Evolutionary conservation across 1,139 yeast genomes (phyloP).

Genomic region (Spathaspora sp.): DNA sequence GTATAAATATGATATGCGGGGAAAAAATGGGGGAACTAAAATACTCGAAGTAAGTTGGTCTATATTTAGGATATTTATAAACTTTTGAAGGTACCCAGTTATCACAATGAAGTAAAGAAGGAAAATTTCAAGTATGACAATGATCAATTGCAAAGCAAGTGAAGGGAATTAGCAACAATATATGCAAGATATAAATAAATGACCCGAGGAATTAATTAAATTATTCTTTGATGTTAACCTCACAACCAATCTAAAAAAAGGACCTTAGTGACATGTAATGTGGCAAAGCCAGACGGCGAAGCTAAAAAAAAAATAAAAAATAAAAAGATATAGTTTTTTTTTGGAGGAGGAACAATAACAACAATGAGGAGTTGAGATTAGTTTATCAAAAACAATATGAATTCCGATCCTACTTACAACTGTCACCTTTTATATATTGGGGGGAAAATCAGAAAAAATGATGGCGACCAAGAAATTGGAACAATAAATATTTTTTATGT

Average conservation of each 20-base stretch:
- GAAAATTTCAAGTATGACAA: background rate
- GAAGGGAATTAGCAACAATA: background rate
- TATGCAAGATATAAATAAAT: background rate
- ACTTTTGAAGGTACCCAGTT: background rate
- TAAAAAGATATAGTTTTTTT: too few species aligned
- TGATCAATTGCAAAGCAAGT: background rate
- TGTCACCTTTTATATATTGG: background rate
- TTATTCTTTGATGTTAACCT: background rate
- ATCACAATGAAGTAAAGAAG: background rate
- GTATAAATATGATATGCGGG: background rate
- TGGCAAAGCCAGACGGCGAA: background rate
- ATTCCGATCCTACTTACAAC: background rate
- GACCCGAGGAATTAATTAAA: background rate
- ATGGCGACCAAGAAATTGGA: background rate
- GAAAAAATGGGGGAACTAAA: background rate
- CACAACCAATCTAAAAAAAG: conserved; percentile 1
- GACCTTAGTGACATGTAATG: background rate
- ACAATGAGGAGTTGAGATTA: background rate
- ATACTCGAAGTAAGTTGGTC: too few species aligned
- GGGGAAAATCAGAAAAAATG: background rate
- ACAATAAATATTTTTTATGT: background rate
- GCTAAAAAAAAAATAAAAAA: background rate
- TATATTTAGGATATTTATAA: background rate
- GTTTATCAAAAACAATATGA: background rate
- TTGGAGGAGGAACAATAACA: background rate